Percentiles rank a stretch among this genome's conserved stretches.
phyloP scores from a whole-genome alignment of 495 filamentous ascomycete species.

The Penicilliopsis zonata region DNA sequence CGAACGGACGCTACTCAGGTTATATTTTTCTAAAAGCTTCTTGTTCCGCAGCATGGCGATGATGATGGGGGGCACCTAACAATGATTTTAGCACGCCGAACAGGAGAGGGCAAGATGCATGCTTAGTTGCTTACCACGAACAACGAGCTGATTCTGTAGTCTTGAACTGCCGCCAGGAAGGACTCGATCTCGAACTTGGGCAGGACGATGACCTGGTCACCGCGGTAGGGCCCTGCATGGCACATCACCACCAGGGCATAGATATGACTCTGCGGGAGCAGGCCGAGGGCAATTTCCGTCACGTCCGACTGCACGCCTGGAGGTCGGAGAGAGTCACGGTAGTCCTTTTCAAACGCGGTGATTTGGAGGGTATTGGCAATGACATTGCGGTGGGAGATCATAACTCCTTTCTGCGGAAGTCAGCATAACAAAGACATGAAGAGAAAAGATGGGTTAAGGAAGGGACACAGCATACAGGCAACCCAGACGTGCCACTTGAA shows the following conservation, averaged over 20 bases:
- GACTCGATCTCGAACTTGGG: conserved; percentile 70
- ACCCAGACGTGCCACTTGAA: conserved; percentile 77
- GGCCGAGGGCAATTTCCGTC: conserved; percentile 54
- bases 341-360: conserved; percentile 38
- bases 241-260: conserved; percentile 72
- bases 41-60: conserved; percentile 65
- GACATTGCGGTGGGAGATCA: conserved; percentile 82
- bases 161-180: conserved; percentile 56
- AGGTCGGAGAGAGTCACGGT: conserved; percentile 24
- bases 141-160: conserved; percentile 57
- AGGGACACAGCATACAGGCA: conserved; percentile 71
- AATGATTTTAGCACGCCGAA: too few relatives aligned
- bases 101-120: too few relatives aligned
- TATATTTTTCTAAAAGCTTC: conserved; percentile 51
- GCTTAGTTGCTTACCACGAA: conserved; percentile 54
- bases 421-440: too few relatives aligned
- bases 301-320: conserved; percentile 19
- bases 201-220: conserved; percentile 67
- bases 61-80: conserved; percentile 73
- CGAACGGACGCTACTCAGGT: conserved; percentile 54
- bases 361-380: conserved; percentile 73
- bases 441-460: too few relatives aligned
- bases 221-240: conserved; percentile 56
- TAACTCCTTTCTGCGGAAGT: conserved; percentile 90
- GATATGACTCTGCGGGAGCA: conserved; percentile 80